Percentiles rank a stretch among this genome's conserved stretches.
Evolutionary conservation across 2,329 filamentous ascomycete genomes (phyloP).

Genomic region (Fusarium verrucosum): DNA sequence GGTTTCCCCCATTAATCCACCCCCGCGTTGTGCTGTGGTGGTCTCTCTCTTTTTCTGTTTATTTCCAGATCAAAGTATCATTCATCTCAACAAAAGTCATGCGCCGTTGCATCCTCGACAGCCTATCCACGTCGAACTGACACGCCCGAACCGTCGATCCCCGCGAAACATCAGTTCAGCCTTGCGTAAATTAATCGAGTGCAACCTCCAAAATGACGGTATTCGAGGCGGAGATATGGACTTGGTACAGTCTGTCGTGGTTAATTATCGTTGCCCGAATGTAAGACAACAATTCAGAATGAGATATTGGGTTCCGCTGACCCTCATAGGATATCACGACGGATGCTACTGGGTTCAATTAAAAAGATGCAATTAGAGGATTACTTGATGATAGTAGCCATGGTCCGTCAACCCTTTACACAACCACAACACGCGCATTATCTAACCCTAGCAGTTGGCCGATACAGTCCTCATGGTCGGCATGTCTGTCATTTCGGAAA

Average conservation of each 20-base stretch:
- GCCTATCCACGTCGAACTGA: slow-evolving; percentile 17
- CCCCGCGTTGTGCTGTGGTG: slow-evolving; percentile 26
- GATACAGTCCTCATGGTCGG: slow-evolving; percentile 65
- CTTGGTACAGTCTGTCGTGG: slow-evolving; percentile 55
- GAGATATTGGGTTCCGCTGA: neutral
- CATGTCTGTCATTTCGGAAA: slow-evolving; percentile 64
- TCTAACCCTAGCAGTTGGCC: slow-evolving; percentile 46
- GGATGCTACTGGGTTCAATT: slow-evolving; percentile 54
- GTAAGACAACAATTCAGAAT: slow-evolving; percentile 45
- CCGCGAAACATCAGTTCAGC: neutral
- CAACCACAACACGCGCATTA: neutral
- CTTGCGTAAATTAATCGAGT: neutral
- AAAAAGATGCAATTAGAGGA: slow-evolving; percentile 64
- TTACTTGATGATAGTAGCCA: slow-evolving; percentile 62
- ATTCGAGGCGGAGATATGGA: slow-evolving; percentile 54
- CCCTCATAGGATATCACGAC: slow-evolving; percentile 50
- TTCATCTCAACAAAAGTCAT: slow-evolving; percentile 9
- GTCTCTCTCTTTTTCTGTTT: neutral
- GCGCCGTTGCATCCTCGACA: slow-evolving; percentile 29
- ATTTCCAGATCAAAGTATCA: neutral
- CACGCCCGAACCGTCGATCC: slow-evolving; percentile 9
- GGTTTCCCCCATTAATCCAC: slow-evolving; percentile 18
- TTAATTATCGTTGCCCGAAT: slow-evolving; percentile 52
- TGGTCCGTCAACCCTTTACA: slow-evolving; percentile 51
- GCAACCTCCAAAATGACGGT: slow-evolving; percentile 42